These are phyloP conservation scores for Mucor indicus DNA, from an alignment of 371 early-diverging fungal genomes.

Conservation along the genomic window DNA sequence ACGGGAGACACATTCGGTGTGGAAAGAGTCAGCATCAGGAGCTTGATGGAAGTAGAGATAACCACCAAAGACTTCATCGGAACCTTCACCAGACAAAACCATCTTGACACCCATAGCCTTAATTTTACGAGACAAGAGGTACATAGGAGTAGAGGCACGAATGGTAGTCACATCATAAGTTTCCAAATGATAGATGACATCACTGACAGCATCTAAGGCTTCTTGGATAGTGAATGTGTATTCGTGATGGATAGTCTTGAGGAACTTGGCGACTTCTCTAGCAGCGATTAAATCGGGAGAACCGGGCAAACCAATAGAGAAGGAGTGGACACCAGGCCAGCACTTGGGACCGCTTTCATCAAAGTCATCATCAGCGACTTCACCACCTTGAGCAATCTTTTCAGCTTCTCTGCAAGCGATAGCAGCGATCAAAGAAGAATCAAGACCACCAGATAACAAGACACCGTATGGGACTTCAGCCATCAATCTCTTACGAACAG, in stretches of 20 bases:
- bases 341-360: constrained; percentile 57
- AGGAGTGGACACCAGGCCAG: constrained; percentile 91
- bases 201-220: constrained; percentile 91
- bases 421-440: constrained; percentile 90
- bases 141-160: constrained; percentile 97
- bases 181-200: constrained; percentile 95
- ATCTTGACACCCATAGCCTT: constrained; percentile 98
- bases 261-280: constrained; percentile 82
- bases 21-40: constrained; percentile 78
- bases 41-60: constrained; percentile 97
- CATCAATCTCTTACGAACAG: constrained; percentile 95
- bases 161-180: constrained; percentile 99
- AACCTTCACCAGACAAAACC: constrained; percentile 96
- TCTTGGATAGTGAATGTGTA: constrained; percentile 94
- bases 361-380: constrained; percentile 34
- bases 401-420: constrained; percentile 85
- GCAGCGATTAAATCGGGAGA: constrained; percentile 94
- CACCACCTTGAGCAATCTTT: constrained; percentile 45
- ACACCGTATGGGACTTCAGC: constrained; percentile 97
- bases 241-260: constrained; percentile 91
- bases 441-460: constrained; percentile 91
- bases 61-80: constrained; percentile 96
- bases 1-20: constrained; percentile 84
- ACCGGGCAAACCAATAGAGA: constrained; percentile 92
- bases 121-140: constrained; percentile 91